Conservation (phyloP, 1,284 basidiomycete species). For the Hortiboletus rubellus region DNA sequence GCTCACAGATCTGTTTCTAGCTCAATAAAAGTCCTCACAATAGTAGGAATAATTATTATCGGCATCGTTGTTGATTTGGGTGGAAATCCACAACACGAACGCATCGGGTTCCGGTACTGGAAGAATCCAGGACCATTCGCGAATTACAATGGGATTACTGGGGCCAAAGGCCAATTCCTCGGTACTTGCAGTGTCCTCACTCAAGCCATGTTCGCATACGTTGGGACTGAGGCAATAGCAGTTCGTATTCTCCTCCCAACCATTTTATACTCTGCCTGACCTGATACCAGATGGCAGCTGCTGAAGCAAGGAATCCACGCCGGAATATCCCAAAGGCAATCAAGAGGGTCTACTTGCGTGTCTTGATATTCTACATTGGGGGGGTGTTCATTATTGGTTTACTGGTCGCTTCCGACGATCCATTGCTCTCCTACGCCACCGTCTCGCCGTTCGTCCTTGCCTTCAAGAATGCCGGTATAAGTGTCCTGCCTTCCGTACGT, state of each 20-base stretch:
- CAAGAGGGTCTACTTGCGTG: slow-evolving; percentile 52
- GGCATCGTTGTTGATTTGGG: slow-evolving; percentile 47
- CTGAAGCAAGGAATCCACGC: slow-evolving; percentile 41
- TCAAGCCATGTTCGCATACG: too few relatives aligned
- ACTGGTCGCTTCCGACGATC: slow-evolving; percentile 45
- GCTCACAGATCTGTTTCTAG: slow-evolving; percentile 17
- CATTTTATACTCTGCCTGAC: neutral
- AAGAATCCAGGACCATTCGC: slow-evolving; percentile 43
- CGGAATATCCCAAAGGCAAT: slow-evolving; percentile 43
- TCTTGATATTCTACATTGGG: slow-evolving; percentile 52
- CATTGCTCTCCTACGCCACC: too few relatives aligned
- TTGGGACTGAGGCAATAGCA: too few relatives aligned
- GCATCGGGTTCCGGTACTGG: slow-evolving; percentile 49
- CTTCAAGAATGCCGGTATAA: slow-evolving; percentile 50
- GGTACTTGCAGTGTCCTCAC: too few relatives aligned
- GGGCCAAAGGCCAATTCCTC: too few relatives aligned
- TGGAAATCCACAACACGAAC: slow-evolving; percentile 40
- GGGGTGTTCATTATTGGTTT: slow-evolving; percentile 51
- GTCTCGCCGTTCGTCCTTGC: slow-evolving; percentile 60
- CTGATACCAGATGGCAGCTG: slow-evolving; percentile 45
- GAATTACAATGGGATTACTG: too few relatives aligned
- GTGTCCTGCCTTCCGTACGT: slow-evolving; percentile 46
- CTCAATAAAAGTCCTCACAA: slow-evolving; percentile 45
- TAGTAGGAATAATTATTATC: slow-evolving; percentile 44
- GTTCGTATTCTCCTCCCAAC: neutral